phyloP scores from a whole-genome alignment of 2,329 filamentous ascomycete species.

The Calonectria montana region DNA sequence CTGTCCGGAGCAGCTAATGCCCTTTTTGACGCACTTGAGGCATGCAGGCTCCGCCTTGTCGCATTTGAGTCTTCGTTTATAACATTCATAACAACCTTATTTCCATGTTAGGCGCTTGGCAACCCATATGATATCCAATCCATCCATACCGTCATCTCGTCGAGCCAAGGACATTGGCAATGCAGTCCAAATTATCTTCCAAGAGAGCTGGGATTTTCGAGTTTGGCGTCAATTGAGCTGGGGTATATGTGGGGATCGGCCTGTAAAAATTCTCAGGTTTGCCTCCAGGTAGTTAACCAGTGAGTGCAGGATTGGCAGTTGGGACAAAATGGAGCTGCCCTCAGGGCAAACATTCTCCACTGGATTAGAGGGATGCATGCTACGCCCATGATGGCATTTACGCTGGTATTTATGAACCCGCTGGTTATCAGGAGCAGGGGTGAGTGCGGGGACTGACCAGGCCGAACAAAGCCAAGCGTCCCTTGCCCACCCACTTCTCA shows the following conservation, averaged over 20 bases:
- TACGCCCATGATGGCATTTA: slow-evolving; percentile 8
- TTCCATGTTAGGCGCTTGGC: neutral
- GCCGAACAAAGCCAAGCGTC: neutral
- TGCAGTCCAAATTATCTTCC: neutral
- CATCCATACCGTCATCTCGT: slow-evolving; percentile 38
- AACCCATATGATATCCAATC: neutral
- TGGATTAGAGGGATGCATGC: neutral
- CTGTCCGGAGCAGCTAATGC: slow-evolving; percentile 52
- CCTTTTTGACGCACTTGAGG: slow-evolving; percentile 52
- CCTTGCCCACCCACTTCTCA: neutral
- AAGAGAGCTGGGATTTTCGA: neutral
- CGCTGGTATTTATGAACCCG: slow-evolving; percentile 42
- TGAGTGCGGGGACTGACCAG: neutral
- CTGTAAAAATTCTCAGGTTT: neutral
- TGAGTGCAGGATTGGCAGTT: neutral
- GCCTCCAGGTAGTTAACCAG: neutral
- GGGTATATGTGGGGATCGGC: neutral
- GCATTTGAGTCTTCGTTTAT: slow-evolving; percentile 51
- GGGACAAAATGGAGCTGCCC: neutral
- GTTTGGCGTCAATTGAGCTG: neutral
- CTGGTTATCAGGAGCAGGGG: slow-evolving; percentile 32
- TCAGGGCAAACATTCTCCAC: neutral
- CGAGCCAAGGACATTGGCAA: slow-evolving; percentile 42
- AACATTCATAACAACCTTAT: slow-evolving; percentile 53
- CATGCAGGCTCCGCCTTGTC: slow-evolving; percentile 53